Conservation (phyloP, 2,329 filamentous ascomycete genomes). For the Stagonosporopsis rhizophila region DNA sequence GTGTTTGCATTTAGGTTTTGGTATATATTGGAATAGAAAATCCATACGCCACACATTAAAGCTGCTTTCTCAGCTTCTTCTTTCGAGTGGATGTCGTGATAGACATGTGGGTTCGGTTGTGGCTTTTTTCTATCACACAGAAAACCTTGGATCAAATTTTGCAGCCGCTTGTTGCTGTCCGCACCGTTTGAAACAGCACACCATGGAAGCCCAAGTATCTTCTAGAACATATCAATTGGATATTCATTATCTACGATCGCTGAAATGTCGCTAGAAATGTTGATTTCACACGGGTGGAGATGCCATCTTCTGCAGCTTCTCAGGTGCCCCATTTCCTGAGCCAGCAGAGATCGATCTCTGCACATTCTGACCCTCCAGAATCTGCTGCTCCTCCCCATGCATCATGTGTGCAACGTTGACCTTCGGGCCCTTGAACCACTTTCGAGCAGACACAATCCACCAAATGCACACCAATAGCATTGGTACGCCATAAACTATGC, state of each 20-base stretch:
- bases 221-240: background rate
- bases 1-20: too few species aligned
- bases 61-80: too few species aligned
- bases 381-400: conserved; percentile 50
- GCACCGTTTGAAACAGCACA: background rate
- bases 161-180: background rate
- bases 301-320: conserved; percentile 12
- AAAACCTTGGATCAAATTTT: background rate
- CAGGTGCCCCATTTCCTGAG: conserved; percentile 2
- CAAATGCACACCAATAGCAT: conserved; percentile 67
- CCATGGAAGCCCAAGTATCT: background rate
- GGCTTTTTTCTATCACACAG: background rate
- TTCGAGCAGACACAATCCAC: conserved; percentile 69
- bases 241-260: background rate
- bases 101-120: background rate
- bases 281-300: conserved; percentile 2
- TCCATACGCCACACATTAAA: too few species aligned
- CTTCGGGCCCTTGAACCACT: conserved; percentile 75
- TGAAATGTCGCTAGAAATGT: background rate
- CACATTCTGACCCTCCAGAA: conserved; percentile 44
- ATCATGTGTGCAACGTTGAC: conserved; percentile 69
- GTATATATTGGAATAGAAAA: too few species aligned
- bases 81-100: too few species aligned
- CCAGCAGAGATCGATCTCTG: background rate
- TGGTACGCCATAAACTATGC: conserved; percentile 69